A percentile compares a stretch with the other conserved stretches of the same genome.
phyloP scores from a whole-genome alignment of 129 eudicot genomes.

The Flaveria trinervia region DNA sequence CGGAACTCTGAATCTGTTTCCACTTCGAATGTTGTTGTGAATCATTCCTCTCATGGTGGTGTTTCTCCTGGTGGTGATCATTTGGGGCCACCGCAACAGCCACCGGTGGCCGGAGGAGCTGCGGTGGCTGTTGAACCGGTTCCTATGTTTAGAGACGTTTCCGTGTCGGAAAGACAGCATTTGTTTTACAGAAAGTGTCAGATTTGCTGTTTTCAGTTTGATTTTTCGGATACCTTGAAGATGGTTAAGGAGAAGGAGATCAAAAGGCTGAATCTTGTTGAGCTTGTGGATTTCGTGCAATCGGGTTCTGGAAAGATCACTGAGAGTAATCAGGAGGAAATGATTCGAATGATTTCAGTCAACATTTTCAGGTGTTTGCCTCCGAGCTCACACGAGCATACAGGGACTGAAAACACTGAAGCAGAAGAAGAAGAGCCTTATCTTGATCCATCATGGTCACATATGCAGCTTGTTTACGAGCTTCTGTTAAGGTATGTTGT shows the following conservation, averaged over 20 bases:
- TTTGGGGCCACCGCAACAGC: constrained; percentile 15
- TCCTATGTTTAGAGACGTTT: constrained; percentile 62
- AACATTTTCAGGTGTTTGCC: constrained; percentile 70
- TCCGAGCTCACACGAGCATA: constrained; percentile 59
- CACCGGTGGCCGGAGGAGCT: constrained; percentile 15
- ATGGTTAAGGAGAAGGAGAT: constrained; percentile 71
- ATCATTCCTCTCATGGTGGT: constrained; percentile 44
- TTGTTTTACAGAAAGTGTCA: constrained; percentile 57
- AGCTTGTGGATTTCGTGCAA: constrained; percentile 68
- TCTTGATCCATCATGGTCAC: constrained; percentile 76
- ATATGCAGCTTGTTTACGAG: constrained; percentile 73
- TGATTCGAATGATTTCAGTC: constrained; percentile 64
- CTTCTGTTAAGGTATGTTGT: constrained; percentile 66
- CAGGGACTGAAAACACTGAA: constrained; percentile 53
- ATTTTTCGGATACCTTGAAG: constrained; percentile 61
- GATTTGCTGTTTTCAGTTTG: constrained; percentile 61
- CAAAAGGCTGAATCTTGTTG: constrained; percentile 58
- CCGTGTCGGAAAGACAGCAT: constrained; percentile 51
- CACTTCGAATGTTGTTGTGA: constrained; percentile 57
- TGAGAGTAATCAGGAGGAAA: constrained; percentile 67
- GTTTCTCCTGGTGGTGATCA: not conserved
- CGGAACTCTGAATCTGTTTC: constrained; percentile 53
- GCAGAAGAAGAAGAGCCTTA: constrained; percentile 73
- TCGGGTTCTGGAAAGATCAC: constrained; percentile 61
- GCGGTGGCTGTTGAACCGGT: constrained; percentile 49